phyloP scores from a whole-genome alignment of 768 basidiomycete species.

The Rhodotorula kratochvilovae region DNA sequence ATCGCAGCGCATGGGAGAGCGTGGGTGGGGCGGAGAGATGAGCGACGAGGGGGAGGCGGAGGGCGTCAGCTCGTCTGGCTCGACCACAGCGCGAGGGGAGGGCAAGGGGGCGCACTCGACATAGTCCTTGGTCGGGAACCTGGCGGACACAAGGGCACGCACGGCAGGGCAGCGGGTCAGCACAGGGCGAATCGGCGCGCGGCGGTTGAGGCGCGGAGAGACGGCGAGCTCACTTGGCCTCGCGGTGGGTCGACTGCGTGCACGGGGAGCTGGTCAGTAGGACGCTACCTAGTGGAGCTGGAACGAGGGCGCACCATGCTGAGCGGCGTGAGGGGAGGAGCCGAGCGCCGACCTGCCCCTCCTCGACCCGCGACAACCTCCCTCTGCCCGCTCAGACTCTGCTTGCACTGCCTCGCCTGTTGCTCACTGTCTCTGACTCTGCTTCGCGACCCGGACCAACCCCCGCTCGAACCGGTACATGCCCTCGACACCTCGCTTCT shows the following conservation, averaged over 20 bases:
- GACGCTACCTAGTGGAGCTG: neutral
- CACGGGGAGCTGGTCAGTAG: neutral
- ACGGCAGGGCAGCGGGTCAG: neutral
- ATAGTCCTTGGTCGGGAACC: constrained; percentile 39
- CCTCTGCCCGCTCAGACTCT: neutral
- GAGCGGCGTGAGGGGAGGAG: neutral
- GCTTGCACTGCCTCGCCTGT: too few relatives aligned
- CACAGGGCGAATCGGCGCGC: neutral
- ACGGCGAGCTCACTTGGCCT: constrained; percentile 18
- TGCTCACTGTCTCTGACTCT: too few relatives aligned
- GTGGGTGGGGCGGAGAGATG: neutral
- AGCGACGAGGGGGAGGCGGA: neutral
- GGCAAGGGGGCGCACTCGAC: constrained; percentile 28
- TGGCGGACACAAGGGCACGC: neutral
- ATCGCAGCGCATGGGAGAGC: neutral
- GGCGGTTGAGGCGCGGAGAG: neutral
- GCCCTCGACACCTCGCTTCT: too few relatives aligned
- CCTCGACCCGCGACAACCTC: neutral
- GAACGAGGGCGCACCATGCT: neutral
- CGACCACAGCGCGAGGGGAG: neutral
- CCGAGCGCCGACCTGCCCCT: neutral
- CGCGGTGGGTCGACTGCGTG: constrained; percentile 28
- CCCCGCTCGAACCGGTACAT: too few relatives aligned
- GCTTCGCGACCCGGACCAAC: too few relatives aligned
- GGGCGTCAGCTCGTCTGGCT: neutral